Evolutionary conservation across 441 rosid genomes (phyloP), one percentile per base, ranked within the genome.

Genomic region (Hypseocharis bilobata): DNA sequence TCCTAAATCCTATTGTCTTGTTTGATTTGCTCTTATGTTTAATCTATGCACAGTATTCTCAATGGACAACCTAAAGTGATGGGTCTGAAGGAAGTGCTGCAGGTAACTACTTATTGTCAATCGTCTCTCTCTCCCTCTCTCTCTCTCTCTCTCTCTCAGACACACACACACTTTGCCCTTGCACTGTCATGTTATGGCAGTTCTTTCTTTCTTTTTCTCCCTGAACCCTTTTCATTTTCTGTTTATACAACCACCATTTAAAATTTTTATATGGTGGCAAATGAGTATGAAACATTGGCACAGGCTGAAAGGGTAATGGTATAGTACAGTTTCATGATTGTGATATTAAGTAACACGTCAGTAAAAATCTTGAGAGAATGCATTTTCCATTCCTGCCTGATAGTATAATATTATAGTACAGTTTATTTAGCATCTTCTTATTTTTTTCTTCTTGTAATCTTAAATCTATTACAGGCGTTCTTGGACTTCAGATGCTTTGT

Each of bases 401-500:
- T 13, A 51, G 20, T 3, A 17, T n/a, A 8, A 51, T 51, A 25
- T 51, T 17, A 3, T 28, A 28, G 1, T 11, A 26, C 11, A 62
- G 7, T 26, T 64, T 49, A 6, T 11, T 8, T 47, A 29, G 7
- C 34, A 29, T 30, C 63, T 36, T 70, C 38, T 61, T 14, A 4
- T 65, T 65, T 54, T 26, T 1, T 30, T 51, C 55, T 19, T 51
- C n/a, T 58, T 23, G 6, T 27, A 34, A 52, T 57, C 30, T n/a
- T 1, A 27, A 56, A 26, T 36, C 57, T 65, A 52, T 74, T 32
- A 51, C 69, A 92, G 98, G 92, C 91, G 49, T 92, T 92, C 82
- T 77, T 92, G 67, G 92, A 92, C 30, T 90, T 92, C 75, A 84
- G 98, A 78, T 92, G 96, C 74, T 84, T 88, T 78, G 92, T 86